These are phyloP conservation scores for Prinsepia uniflora DNA, from an alignment of 306 rosid genomes.

Conservation along the genomic window DNA sequence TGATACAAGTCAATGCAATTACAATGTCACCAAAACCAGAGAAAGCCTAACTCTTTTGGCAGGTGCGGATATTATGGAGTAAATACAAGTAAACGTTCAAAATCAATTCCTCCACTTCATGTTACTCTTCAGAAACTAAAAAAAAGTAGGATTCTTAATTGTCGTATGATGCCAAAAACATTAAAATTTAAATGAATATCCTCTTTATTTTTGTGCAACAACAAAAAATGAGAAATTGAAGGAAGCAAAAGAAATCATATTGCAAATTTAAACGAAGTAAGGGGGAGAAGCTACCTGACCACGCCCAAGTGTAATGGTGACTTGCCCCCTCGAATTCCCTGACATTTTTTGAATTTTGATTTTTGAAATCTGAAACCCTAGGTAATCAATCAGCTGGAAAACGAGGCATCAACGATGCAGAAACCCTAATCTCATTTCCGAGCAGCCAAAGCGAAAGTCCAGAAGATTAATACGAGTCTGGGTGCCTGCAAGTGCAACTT, in stretches of 20 bases:
- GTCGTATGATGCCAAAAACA: not conserved
- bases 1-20: constrained; percentile 19
- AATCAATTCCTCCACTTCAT: not conserved
- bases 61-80: not conserved
- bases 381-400: constrained; percentile 19
- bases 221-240: constrained; percentile 1
- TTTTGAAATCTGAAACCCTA: constrained; percentile 46
- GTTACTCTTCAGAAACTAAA: not conserved
- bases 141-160: not conserved
- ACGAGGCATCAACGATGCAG: constrained; percentile 25
- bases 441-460: not conserved
- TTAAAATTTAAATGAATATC: not conserved
- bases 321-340: constrained; percentile 60
- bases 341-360: constrained; percentile 45
- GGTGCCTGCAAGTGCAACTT: not conserved
- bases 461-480: constrained; percentile 3
- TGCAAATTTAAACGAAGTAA: not conserved
- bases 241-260: not conserved
- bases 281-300: constrained; percentile 54
- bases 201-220: not conserved
- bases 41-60: constrained; percentile 9
- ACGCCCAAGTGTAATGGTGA: constrained; percentile 90
- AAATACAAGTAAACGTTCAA: not conserved
- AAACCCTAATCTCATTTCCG: constrained; percentile 29
- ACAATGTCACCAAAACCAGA: not conserved